Conservation (phyloP, 805 yeast species). For the Kazachstania bromeliacearum region DNA sequence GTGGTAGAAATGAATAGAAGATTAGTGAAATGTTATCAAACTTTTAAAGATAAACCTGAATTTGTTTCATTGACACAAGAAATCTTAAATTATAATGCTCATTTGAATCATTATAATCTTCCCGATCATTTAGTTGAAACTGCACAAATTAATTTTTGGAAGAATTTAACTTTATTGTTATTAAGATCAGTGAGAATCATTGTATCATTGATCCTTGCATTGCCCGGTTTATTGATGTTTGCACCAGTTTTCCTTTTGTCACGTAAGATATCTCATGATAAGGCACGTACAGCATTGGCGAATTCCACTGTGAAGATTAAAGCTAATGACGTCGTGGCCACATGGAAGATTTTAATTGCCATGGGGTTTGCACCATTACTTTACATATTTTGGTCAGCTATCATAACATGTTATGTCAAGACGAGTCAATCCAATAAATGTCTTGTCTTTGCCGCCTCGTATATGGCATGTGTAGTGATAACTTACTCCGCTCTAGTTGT, state of each 20-base stretch:
- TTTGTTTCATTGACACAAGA: conserved; percentile 50
- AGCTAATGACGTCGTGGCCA: conserved; percentile 91
- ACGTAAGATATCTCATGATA: conserved; percentile 59
- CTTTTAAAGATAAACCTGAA: conserved; percentile 60
- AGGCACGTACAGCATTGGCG: conserved; percentile 72
- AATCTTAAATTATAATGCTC: conserved; percentile 66
- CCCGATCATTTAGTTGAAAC: conserved; percentile 45
- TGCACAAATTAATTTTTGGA: conserved; percentile 40
- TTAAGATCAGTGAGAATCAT: conserved; percentile 49
- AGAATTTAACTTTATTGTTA: conserved; percentile 44
- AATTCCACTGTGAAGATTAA: conserved; percentile 81
- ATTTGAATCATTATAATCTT: conserved; percentile 54
- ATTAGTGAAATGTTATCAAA: conserved; percentile 70
- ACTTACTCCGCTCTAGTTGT: conserved; percentile 86
- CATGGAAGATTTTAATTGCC: conserved; percentile 90
- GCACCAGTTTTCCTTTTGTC: conserved; percentile 81
- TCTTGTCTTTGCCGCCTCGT: conserved; percentile 41
- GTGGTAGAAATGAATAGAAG: conserved; percentile 88
- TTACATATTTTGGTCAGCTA: conserved; percentile 67
- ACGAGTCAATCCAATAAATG: conserved; percentile 25
- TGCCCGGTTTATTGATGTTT: conserved; percentile 84
- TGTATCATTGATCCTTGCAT: conserved; percentile 50
- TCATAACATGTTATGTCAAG: conserved; percentile 37
- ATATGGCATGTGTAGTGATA: conserved; percentile 57
- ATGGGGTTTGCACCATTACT: conserved; percentile 83